Percentiles rank a stretch among this genome's conserved stretches.
These are phyloP conservation scores for Rhizopus sp. DNA, from an alignment of 371 early-diverging fungal genomes.

Conservation along the genomic window DNA sequence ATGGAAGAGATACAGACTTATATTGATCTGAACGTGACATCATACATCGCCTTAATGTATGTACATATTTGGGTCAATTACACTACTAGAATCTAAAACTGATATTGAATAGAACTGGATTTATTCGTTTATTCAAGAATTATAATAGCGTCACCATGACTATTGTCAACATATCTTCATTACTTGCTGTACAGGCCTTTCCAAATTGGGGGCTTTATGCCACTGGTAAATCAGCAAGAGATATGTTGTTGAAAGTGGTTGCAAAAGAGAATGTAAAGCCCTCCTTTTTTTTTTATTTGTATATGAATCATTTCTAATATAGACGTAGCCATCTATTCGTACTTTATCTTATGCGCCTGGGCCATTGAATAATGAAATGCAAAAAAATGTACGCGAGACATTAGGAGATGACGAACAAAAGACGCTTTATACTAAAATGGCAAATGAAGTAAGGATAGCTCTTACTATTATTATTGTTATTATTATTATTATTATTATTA, in stretches of 20 bases:
- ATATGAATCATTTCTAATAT: background rate
- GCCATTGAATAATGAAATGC: conserved; percentile 90
- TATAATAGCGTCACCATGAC: conserved; percentile 22
- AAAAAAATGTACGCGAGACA: conserved; percentile 69
- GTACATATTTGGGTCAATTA: background rate
- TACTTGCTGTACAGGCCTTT: conserved; percentile 79
- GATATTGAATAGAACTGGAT: conserved; percentile 25
- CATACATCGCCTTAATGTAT: conserved; percentile 55
- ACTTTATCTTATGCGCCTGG: conserved; percentile 92
- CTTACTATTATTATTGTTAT: conserved; percentile 1
- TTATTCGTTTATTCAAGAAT: conserved; percentile 24
- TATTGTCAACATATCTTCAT: conserved; percentile 86
- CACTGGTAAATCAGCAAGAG: conserved; percentile 89
- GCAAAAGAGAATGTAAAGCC: conserved; percentile 66
- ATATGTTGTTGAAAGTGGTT: conserved; percentile 71
- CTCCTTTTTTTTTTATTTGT: background rate
- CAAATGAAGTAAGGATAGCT: conserved; percentile 48
- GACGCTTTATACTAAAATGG: conserved; percentile 61
- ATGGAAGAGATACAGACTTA: conserved; percentile 56
- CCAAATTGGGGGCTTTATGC: conserved; percentile 85
- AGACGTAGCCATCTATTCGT: conserved; percentile 31
- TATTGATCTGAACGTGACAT: conserved; percentile 60
- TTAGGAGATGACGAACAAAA: conserved; percentile 74
- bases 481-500: conserved; percentile 2
- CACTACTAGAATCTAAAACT: no score